A percentile compares a stretch with the other conserved stretches of the same genome.
phyloP scores from a whole-genome alignment of 208 protist genomes.

The Leishmania amazonensis region DNA sequence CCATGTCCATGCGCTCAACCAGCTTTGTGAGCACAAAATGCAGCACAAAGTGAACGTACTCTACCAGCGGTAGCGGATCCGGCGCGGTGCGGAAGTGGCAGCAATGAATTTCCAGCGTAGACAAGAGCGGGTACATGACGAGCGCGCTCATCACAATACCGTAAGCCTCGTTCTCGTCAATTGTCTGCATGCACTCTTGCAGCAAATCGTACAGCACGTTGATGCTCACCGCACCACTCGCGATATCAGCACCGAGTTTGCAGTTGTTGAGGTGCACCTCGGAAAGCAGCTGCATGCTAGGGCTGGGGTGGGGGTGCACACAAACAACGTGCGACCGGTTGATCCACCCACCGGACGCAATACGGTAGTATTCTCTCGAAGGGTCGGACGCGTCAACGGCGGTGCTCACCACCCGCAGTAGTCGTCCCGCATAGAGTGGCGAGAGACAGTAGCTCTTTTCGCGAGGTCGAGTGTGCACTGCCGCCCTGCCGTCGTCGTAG shows the following conservation, averaged over 20 bases:
- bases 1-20: slow-evolving; percentile 38
- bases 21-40: slow-evolving; percentile 64
- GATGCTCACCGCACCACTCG: slow-evolving; percentile 18
- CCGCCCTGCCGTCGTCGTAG: slow-evolving; percentile 46
- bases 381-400: slow-evolving; percentile 53
- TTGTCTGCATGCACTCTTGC: slow-evolving; percentile 66
- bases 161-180: slow-evolving; percentile 67
- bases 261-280: slow-evolving; percentile 29
- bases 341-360: slow-evolving; percentile 78
- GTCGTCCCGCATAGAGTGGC: slow-evolving; percentile 59
- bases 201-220: slow-evolving; percentile 43
- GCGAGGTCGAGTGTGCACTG: slow-evolving; percentile 68
- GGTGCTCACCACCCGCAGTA: slow-evolving; percentile 72
- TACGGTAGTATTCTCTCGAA: slow-evolving; percentile 60
- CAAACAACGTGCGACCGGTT: slow-evolving; percentile 66
- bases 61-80: slow-evolving; percentile 32
- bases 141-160: slow-evolving; percentile 73
- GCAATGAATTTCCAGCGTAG: slow-evolving; percentile 18
- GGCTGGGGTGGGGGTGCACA: slow-evolving; percentile 39
- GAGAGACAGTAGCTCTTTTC: slow-evolving; percentile 55
- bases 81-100: slow-evolving; percentile 15
- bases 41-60: slow-evolving; percentile 65
- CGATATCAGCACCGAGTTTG: slow-evolving; percentile 26
- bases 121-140: slow-evolving; percentile 62
- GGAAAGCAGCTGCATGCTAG: slow-evolving; percentile 32